Base-by-base conservation (phyloP, 2,329 filamentous ascomycete genomes). In the Nothophoma quercina region DNA sequence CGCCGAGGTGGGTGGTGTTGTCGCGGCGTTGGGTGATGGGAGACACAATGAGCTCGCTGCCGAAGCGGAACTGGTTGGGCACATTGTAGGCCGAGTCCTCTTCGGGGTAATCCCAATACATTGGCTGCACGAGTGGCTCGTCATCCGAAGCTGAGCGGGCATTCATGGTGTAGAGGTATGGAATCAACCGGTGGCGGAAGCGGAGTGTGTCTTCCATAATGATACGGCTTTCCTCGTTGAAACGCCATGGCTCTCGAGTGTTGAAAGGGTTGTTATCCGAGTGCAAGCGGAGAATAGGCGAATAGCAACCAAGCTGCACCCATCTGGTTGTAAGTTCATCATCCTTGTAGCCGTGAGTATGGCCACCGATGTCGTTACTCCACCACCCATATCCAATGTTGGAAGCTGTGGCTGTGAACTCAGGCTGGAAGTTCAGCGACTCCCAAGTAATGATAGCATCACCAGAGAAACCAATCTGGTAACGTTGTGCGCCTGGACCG, bases 321-420 rank as follows among this genome's bases (percentile, higher is more conserved):
- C 85, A 88, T 15, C 85, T 78, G 1, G 81, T 78, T 1, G 79
- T 77, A 7, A 87, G 74, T 60, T 88, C 83, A 42, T 86, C 85
- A 41, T 85, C 82, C 5, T 81, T 79, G 30, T 71, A 71, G 4
- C 85, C 85, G 2, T 70, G 65, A 60, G 83, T 81, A 64, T 88
- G 85, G 0, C 85, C 85, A n/a, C 85, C 85, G 22, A 88, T 86
- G 57, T 88, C 85, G 65, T 88, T 85, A 41, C 82, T 85, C 85
- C 85, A 88, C 85, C 85, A 88, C 2, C 85, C 85, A 56, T 85
- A 88, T 0, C 85, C 85, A 52, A 88, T 86, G 67, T 88, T 88
- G 8, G 83, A 85, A 0, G 85, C 83, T 0, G 83, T 87, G 3
- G 84, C 83, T 0, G 86, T 88, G 62, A 88, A 88, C 62, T 88